Conservation (phyloP, 1,284 basidiomycete genomes). For the Ceratobasidium sp. region DNA sequence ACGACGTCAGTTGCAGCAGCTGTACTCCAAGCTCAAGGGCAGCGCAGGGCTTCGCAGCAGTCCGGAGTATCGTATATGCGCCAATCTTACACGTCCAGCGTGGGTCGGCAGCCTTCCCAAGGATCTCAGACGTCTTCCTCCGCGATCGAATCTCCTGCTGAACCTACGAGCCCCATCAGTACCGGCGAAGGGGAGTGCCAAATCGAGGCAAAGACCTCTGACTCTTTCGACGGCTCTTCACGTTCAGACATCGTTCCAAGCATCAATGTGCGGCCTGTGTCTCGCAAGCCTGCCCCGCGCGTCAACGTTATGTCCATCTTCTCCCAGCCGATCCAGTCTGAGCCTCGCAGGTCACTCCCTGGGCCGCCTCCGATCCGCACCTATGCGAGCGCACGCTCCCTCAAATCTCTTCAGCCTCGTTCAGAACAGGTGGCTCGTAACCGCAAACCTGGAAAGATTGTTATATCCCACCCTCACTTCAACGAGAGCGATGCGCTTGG, state of each 20-base stretch:
- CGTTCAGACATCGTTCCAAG: constrained; percentile 1
- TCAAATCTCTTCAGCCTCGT: not conserved
- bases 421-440: not conserved
- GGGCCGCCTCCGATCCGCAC: not conserved
- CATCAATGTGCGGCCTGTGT: constrained; percentile 4
- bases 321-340: not conserved
- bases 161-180: not conserved
- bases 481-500: not conserved
- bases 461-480: constrained; percentile 17
- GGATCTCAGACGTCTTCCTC: constrained; percentile 1
- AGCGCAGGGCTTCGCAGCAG: constrained; percentile 3
- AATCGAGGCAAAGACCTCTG: not conserved
- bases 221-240: not conserved
- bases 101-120: not conserved
- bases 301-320: not conserved
- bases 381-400: constrained; percentile 2
- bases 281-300: constrained; percentile 24
- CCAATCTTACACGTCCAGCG: not conserved
- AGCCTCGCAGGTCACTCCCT: not conserved
- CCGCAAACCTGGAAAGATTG: not conserved
- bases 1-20: constrained; percentile 11
- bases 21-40: not conserved
- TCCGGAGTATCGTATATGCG: constrained; percentile 18
- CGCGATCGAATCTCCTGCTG: not conserved
- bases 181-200: not conserved